Evolutionary conservation across 352 stramenopile species (phyloP).

Genomic region (Phytophthora pistaciae): DNA sequence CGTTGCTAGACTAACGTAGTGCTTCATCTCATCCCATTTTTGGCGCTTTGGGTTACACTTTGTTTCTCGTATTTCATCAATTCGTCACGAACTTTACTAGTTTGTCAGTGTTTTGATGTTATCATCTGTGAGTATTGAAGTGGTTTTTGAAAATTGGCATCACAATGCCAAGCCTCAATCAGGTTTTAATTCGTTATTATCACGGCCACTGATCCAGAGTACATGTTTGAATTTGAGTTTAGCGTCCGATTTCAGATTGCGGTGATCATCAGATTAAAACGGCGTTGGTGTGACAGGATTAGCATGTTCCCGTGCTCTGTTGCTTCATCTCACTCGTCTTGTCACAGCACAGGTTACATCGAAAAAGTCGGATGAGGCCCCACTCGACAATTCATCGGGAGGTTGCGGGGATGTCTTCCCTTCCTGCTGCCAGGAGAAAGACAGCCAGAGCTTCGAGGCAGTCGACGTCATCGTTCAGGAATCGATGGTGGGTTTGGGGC

Average conservation of each 20-base stretch:
- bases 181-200: no score
- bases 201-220: background rate
- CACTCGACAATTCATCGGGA: background rate
- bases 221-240: no score
- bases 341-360: conserved; percentile 2
- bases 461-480: background rate
- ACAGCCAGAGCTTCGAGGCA: background rate
- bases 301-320: background rate
- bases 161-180: background rate
- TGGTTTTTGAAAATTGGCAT: background rate
- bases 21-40: background rate
- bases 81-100: background rate
- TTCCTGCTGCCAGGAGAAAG: background rate
- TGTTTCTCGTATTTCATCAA: background rate
- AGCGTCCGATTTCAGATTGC: no score
- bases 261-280: conserved; percentile 7
- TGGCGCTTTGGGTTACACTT: background rate
- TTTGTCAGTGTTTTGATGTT: background rate
- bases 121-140: background rate
- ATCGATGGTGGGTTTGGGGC: conserved; percentile 2
- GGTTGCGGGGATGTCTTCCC: background rate
- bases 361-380: background rate
- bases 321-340: conserved; percentile 4
- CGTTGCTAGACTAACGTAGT: background rate
- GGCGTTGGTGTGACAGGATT: conserved; percentile 2